phyloP scores from a whole-genome alignment of 352 stramenopile genomes.

The Phytophthora foliorum region DNA sequence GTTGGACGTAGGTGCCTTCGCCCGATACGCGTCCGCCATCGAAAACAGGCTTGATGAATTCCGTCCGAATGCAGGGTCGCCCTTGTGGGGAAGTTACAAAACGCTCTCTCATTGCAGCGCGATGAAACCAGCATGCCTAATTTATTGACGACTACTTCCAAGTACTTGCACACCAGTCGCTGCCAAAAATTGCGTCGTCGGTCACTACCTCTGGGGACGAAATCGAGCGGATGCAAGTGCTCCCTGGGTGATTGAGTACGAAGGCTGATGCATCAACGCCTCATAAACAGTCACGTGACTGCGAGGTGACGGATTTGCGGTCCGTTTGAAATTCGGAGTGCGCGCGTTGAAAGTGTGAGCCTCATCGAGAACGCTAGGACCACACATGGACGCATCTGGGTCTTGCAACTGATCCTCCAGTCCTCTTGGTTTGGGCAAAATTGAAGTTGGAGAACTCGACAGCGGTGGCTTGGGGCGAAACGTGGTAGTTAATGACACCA shows the following conservation, averaged over 20 bases:
- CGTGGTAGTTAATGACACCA: background rate
- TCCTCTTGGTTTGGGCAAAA: background rate
- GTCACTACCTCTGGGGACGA: slow-evolving; percentile 11
- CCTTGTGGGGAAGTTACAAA: slow-evolving; percentile 26
- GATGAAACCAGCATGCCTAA: background rate
- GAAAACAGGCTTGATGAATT: background rate
- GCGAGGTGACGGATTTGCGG: slow-evolving; percentile 25
- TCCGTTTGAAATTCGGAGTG: slow-evolving; percentile 17
- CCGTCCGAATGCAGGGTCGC: slow-evolving; percentile 15
- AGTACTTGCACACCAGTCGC: background rate
- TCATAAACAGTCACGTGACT: slow-evolving; percentile 33
- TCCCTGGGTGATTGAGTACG: slow-evolving; percentile 34
- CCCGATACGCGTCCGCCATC: slow-evolving; percentile 47
- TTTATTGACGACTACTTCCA: background rate
- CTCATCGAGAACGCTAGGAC: background rate
- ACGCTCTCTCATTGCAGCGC: too few species aligned
- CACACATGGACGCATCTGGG: slow-evolving; percentile 1
- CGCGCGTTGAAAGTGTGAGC: background rate
- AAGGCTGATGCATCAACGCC: slow-evolving; percentile 40
- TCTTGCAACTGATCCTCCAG: background rate
- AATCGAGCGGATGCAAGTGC: slow-evolving; percentile 18
- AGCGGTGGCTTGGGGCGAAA: slow-evolving; percentile 9
- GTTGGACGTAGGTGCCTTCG: slow-evolving; percentile 27
- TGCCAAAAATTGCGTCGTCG: slow-evolving; percentile 1
- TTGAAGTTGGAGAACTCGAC: background rate